Base-by-base conservation (phyloP, 176 grass and related monocot genomes). In the Eragrostis nindensis region DNA sequence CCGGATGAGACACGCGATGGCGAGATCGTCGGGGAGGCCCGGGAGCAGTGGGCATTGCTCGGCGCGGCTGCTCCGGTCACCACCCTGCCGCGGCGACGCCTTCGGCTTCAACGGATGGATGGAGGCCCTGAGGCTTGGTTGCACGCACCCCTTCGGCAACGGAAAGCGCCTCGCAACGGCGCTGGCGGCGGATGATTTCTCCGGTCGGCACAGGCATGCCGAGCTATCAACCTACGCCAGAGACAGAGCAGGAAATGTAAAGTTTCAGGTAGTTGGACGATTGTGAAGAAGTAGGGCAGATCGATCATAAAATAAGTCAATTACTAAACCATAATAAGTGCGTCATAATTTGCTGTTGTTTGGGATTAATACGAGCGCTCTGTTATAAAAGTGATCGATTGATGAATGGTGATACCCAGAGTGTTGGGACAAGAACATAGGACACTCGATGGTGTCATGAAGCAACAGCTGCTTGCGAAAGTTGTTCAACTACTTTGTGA, bases 1-100 rank as follows among this genome's bases (percentile, higher is more conserved):
- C 1, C 89, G 87, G 87, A 94, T 88, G 66, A 97, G 87, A 41
- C 91, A 97, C 0, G 91, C 91, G 0, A 97, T 76, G 63, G 89
- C 91, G 43, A 97, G 85, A 19, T 97, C 94, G 2, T 97, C 91
- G 24, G 94, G 91, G 16, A 97, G 91, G 6, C 91, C 89, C 3
- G 91, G 91, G 42, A 94, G 73, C 42, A 97, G 79, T 18, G 89
- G 91, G 21, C 70, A 79, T 59, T 79, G 89, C 41, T 60, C 47
- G 8, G 71, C 39, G 65, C 62, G 60, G 61, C 81, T 36, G 32
- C 32, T 60, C 52, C 61, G 81, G 42, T 74, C 75, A 12, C 71
- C 75, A 4, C 32, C 32, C 52, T 19, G 17, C 24, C 38, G 54
- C 49, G 47, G 62, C 24, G 63, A 29, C 2, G 77, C 62, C 79